These are phyloP conservation scores for Poa annua DNA, from an alignment of 176 grass and related monocot species.

Conservation along the genomic window DNA sequence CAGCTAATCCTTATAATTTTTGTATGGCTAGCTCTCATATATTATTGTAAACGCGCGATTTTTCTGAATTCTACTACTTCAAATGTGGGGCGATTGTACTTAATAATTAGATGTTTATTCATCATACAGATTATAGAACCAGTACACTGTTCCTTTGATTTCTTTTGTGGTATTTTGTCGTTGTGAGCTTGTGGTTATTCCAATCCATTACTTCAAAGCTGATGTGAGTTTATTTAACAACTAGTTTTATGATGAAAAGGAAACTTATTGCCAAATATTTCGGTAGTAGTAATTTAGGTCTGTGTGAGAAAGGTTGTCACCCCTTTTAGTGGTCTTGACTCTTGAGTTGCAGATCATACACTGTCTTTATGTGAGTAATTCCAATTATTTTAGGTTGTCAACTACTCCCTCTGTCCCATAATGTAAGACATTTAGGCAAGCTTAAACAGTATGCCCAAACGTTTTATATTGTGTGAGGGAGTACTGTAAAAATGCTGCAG, in stretches of 20 bases:
- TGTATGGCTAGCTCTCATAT: constrained; percentile 22
- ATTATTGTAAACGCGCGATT: neutral
- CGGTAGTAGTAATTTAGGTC: neutral
- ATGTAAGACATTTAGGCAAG: too few relatives aligned
- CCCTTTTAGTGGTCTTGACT: neutral
- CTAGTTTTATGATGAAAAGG: constrained; percentile 21
- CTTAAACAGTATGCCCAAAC: too few relatives aligned
- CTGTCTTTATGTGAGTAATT: constrained; percentile 1
- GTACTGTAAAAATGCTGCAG: neutral
- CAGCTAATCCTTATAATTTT: neutral
- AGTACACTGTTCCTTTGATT: neutral
- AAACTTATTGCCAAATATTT: neutral
- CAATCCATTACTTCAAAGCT: neutral
- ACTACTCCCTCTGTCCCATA: too few relatives aligned
- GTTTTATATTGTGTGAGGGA: too few relatives aligned
- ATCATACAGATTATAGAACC: neutral
- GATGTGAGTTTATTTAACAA: constrained; percentile 7
- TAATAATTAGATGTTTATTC: neutral
- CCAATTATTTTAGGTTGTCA: neutral
- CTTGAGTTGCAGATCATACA: constrained; percentile 16
- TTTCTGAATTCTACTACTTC: neutral
- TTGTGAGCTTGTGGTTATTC: constrained; percentile 11
- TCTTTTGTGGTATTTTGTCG: neutral
- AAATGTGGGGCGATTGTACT: neutral
- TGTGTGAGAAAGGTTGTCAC: neutral